These are phyloP conservation scores for Oemleria cerasiformis DNA, from an alignment of 306 rosid genomes.

Conservation along the genomic window DNA sequence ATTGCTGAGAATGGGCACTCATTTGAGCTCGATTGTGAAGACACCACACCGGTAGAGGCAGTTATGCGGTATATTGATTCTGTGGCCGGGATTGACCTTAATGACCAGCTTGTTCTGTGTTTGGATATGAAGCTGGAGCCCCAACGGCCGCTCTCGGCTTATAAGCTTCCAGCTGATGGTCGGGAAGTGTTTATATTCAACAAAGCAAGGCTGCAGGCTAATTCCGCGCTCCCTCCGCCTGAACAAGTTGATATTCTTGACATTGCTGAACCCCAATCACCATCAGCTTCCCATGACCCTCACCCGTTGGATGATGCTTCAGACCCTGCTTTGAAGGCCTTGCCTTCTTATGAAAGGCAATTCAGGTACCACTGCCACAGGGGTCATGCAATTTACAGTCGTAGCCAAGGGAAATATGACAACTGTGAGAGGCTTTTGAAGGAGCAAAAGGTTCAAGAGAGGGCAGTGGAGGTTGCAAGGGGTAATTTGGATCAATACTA, in stretches of 20 bases:
- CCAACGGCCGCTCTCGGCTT: slow-evolving; percentile 59
- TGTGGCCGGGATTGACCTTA: slow-evolving; percentile 42
- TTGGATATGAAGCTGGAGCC: slow-evolving; percentile 74
- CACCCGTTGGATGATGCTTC: slow-evolving; percentile 89
- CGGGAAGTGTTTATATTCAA: slow-evolving; percentile 76
- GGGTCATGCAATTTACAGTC: slow-evolving; percentile 55
- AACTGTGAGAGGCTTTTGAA: slow-evolving; percentile 74
- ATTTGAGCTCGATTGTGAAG: slow-evolving; percentile 65
- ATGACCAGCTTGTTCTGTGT: slow-evolving; percentile 87
- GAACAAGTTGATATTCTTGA: slow-evolving; percentile 57
- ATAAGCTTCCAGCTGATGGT: slow-evolving; percentile 84
- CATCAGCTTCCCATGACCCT: slow-evolving; percentile 58
- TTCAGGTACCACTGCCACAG: slow-evolving; percentile 73
- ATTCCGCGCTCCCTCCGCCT: slow-evolving; percentile 50
- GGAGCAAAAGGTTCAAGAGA: slow-evolving; percentile 88
- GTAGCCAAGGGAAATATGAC: slow-evolving; percentile 56
- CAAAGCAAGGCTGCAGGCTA: slow-evolving; percentile 66
- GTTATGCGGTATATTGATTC: slow-evolving; percentile 69
- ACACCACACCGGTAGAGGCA: slow-evolving; percentile 59
- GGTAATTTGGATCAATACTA: slow-evolving; percentile 84
- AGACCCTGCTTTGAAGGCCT: slow-evolving; percentile 94
- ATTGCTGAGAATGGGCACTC: slow-evolving; percentile 92
- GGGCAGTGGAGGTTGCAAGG: slow-evolving; percentile 86
- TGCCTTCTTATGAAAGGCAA: slow-evolving; percentile 87
- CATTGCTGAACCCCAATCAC: slow-evolving; percentile 52